phyloP scores from a whole-genome alignment of 1,284 basidiomycete species.

The Leccinum griseonigrum region DNA sequence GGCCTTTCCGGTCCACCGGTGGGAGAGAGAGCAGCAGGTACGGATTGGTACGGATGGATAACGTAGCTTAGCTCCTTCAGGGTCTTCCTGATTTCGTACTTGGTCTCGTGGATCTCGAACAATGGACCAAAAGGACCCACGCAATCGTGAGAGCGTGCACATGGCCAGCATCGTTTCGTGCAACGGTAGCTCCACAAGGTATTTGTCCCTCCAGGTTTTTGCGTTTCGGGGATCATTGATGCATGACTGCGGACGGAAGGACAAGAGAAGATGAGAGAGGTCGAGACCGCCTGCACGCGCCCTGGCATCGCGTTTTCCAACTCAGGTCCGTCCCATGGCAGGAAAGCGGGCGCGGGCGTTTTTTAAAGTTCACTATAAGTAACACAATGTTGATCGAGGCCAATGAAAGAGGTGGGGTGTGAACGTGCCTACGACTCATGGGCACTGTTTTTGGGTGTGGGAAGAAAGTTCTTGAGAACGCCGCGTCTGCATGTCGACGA shows the following conservation, averaged over 20 bases:
- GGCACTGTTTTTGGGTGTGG: conserved; percentile 22
- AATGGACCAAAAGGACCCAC: not conserved
- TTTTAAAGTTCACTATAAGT: conserved; percentile 25
- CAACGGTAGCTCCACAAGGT: conserved; percentile 11
- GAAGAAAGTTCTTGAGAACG: conserved; percentile 24
- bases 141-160: conserved; percentile 6
- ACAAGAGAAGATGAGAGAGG: not conserved
- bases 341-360: conserved; percentile 4
- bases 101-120: conserved; percentile 21
- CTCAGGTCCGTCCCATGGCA: not conserved
- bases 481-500: conserved; percentile 30
- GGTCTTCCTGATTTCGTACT: conserved; percentile 25
- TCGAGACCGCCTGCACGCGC: conserved; percentile 2
- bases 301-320: not conserved
- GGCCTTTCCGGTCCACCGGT: not conserved
- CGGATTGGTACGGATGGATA: conserved; percentile 1
- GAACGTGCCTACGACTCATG: conserved; percentile 28
- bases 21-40: conserved; percentile 8
- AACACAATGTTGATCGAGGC: conserved; percentile 19
- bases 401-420: conserved; percentile 27
- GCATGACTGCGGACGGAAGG: not conserved
- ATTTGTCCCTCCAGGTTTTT: not conserved
- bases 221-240: not conserved
- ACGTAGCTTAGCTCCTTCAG: conserved; percentile 33
- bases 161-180: conserved; percentile 2